phyloP scores from a whole-genome alignment of 371 early-diverging fungal species.

The Parasitella parasitica region DNA sequence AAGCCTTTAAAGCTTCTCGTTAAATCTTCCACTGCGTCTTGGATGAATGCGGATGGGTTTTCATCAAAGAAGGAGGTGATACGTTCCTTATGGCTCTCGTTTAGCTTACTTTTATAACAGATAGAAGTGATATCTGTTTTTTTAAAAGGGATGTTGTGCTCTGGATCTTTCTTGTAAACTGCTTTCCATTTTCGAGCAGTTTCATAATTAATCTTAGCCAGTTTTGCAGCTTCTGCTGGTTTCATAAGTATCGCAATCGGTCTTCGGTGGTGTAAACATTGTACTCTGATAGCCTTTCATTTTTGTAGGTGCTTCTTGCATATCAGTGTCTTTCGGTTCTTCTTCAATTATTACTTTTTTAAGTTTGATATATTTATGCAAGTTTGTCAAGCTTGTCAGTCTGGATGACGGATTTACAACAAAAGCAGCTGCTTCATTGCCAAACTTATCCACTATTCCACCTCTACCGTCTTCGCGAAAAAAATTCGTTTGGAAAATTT shows the following conservation, averaged over 20 bases:
- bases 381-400: too few relatives aligned
- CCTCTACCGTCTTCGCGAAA: too few relatives aligned
- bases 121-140: too few relatives aligned
- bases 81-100: background rate
- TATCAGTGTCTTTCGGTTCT: too few relatives aligned
- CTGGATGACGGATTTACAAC: too few relatives aligned
- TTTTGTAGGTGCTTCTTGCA: constrained; percentile 35
- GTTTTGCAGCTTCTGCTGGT: background rate
- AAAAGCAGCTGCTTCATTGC: too few relatives aligned
- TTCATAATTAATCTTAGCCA: constrained; percentile 6
- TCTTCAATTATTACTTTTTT: too few relatives aligned
- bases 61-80: constrained; percentile 3
- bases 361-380: too few relatives aligned
- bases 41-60: constrained; percentile 1
- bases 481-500: too few relatives aligned
- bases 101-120: too few relatives aligned
- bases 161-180: constrained; percentile 2
- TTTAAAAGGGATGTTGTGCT: background rate
- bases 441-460: too few relatives aligned
- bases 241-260: too few relatives aligned
- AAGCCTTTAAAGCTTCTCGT: constrained; percentile 2
- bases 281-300: constrained; percentile 38
- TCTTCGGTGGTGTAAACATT: constrained; percentile 7
- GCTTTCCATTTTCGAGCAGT: constrained; percentile 8
- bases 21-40: constrained; percentile 9